phyloP scores from a whole-genome alignment of 2,329 filamentous ascomycete genomes.

The Neofusicoccum cordaticola region DNA sequence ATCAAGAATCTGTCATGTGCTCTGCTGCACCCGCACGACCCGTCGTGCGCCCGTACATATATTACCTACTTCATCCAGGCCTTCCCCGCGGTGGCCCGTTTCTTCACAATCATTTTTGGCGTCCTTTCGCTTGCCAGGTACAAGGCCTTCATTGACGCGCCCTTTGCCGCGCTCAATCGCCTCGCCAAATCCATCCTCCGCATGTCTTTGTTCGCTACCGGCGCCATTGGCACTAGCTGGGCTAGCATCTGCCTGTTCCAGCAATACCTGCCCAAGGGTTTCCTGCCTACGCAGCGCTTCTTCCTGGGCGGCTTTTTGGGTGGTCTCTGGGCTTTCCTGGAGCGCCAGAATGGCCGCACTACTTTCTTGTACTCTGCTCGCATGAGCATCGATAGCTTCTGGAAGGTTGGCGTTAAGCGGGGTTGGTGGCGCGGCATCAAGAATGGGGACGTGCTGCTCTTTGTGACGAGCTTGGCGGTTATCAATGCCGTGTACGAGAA shows the following conservation, averaged over 20 bases:
- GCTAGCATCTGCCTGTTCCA: slow-evolving; percentile 88
- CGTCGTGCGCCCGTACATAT: slow-evolving; percentile 83
- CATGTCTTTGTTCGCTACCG: slow-evolving; percentile 74
- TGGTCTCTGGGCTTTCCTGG: slow-evolving; percentile 80
- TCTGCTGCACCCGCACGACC: slow-evolving; percentile 80
- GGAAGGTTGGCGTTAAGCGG: slow-evolving; percentile 91
- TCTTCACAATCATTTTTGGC: slow-evolving; percentile 73
- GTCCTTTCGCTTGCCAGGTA: slow-evolving; percentile 68
- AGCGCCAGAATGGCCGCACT: slow-evolving; percentile 57
- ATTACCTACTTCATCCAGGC: slow-evolving; percentile 82
- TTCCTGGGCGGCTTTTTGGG: slow-evolving; percentile 85
- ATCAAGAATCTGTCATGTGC: slow-evolving; percentile 86
- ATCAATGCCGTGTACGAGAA: slow-evolving; percentile 76
- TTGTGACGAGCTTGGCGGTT: slow-evolving; percentile 74
- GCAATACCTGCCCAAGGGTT: slow-evolving; percentile 66
- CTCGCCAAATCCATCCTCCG: slow-evolving; percentile 69
- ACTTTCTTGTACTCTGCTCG: slow-evolving; percentile 77
- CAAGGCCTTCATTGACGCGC: slow-evolving; percentile 65
- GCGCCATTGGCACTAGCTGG: slow-evolving; percentile 84
- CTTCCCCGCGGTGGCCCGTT: slow-evolving; percentile 73
- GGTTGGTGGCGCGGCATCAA: slow-evolving; percentile 81
- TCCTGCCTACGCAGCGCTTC: slow-evolving; percentile 80
- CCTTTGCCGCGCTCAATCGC: slow-evolving; percentile 63
- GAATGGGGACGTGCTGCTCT: slow-evolving; percentile 80
- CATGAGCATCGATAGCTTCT: slow-evolving; percentile 75